A percentile compares a stretch with the other conserved stretches of the same genome.
Conservation (phyloP, 106 monocot genomes). For the Narthecium ossifragum region DNA sequence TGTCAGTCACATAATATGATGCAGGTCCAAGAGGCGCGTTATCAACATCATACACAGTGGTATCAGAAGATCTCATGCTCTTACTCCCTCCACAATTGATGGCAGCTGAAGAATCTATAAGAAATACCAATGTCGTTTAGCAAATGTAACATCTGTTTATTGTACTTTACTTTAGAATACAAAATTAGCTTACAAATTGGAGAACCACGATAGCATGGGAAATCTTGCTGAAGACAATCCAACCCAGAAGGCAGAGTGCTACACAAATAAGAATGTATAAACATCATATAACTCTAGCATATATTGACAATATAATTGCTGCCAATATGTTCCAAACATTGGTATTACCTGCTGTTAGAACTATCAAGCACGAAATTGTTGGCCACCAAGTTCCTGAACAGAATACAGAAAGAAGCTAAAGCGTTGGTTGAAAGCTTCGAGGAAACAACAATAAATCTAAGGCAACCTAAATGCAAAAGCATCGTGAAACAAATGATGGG, state of each 20-base stretch:
- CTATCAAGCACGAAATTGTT: constrained; percentile 68
- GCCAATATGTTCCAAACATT: neutral
- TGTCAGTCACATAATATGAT: constrained; percentile 8
- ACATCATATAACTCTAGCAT: neutral
- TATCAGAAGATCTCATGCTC: neutral
- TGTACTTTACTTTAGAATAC: too few species aligned
- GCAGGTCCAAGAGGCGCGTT: constrained; percentile 12
- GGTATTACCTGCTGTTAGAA: constrained; percentile 66
- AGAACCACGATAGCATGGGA: constrained; percentile 49
- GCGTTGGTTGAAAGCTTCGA: too few species aligned
- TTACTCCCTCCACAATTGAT: constrained; percentile 34
- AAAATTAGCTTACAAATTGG: constrained; percentile 52
- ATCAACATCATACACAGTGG: constrained; percentile 14
- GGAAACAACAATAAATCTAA: too few species aligned
- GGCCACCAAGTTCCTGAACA: constrained; percentile 64
- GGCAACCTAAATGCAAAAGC: too few species aligned
- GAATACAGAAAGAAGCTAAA: neutral
- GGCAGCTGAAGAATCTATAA: constrained; percentile 10
- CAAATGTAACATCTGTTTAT: too few species aligned
- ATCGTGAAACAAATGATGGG: too few species aligned
- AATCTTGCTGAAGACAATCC: constrained; percentile 64
- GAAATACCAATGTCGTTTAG: neutral
- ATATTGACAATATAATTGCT: neutral
- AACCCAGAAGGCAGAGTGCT: constrained; percentile 64
- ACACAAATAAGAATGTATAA: neutral